These are phyloP conservation scores for Pueraria montana DNA, from an alignment of 306 rosid species.

Conservation along the genomic window DNA sequence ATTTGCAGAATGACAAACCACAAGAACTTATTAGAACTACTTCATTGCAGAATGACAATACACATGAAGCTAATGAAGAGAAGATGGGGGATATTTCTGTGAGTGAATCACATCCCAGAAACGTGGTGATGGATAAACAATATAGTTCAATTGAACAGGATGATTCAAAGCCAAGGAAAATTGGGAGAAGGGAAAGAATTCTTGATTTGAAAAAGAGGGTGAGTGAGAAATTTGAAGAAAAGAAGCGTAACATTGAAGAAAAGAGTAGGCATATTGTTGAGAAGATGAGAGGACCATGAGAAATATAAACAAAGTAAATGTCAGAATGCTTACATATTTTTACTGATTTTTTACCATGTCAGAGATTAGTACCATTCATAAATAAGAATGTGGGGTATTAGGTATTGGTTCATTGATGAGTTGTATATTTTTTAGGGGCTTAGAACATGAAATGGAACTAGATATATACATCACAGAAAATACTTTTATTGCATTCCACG, in stretches of 20 bases:
- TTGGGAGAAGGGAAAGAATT: constrained; percentile 82
- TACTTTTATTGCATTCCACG: constrained; percentile 6
- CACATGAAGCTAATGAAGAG: constrained; percentile 48
- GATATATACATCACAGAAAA: constrained; percentile 33
- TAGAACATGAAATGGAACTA: constrained; percentile 42
- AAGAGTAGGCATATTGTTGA: constrained; percentile 80
- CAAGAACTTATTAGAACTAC: constrained; percentile 54
- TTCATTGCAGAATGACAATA: constrained; percentile 29
- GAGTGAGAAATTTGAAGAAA: constrained; percentile 92
- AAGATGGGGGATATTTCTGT: constrained; percentile 51
- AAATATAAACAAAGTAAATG: constrained; percentile 27
- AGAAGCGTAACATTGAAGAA: constrained; percentile 82
- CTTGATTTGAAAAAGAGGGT: constrained; percentile 79
- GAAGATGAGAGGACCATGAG: constrained; percentile 86
- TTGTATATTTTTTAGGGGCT: constrained; percentile 46
- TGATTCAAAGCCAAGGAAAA: constrained; percentile 63
- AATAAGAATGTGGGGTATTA: constrained; percentile 35
- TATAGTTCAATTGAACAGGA: constrained; percentile 53
- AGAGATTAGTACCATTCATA: constrained; percentile 37
- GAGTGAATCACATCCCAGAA: constrained; percentile 47
- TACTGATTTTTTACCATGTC: constrained; percentile 41
- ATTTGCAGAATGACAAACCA: constrained; percentile 47
- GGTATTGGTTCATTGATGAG: constrained; percentile 42
- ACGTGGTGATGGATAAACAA: constrained; percentile 48
- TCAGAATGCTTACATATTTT: constrained; percentile 37